Conservation (phyloP, 441 rosid species). For the Arabidopsis hybrid region DNA sequence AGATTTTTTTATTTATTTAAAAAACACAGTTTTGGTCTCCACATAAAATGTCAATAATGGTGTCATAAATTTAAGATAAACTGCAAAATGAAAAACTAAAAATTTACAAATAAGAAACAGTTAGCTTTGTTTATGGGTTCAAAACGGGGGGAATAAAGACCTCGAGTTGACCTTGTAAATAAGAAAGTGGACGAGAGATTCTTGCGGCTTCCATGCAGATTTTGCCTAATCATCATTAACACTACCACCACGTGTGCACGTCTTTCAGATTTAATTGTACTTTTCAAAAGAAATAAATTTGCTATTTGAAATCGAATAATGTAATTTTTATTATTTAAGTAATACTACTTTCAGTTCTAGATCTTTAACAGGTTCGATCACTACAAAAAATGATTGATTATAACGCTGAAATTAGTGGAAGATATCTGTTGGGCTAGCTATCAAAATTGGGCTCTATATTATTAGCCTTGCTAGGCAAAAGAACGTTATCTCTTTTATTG, state of each 20-base stretch:
- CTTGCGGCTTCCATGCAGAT: constrained; percentile 22
- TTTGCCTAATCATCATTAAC: constrained; percentile 4
- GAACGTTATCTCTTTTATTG: background rate
- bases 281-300: background rate
- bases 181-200: constrained; percentile 19
- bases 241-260: constrained; percentile 27
- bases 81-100: background rate
- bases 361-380: too few relatives aligned
- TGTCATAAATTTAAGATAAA: background rate
- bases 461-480: background rate
- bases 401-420: background rate
- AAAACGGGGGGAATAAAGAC: background rate
- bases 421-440: background rate
- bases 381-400: too few relatives aligned
- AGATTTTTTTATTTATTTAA: too few relatives aligned
- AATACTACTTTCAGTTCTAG: too few relatives aligned
- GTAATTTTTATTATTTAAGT: too few relatives aligned
- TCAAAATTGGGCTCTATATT: background rate
- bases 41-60: too few relatives aligned
- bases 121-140: background rate
- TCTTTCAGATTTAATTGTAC: background rate
- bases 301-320: too few relatives aligned
- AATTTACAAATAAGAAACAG: background rate
- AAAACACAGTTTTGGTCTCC: too few relatives aligned
- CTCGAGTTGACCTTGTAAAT: constrained; percentile 20